Evolutionary conservation across 1,284 basidiomycete genomes (phyloP).

Genomic region (Trametes versicolor): DNA sequence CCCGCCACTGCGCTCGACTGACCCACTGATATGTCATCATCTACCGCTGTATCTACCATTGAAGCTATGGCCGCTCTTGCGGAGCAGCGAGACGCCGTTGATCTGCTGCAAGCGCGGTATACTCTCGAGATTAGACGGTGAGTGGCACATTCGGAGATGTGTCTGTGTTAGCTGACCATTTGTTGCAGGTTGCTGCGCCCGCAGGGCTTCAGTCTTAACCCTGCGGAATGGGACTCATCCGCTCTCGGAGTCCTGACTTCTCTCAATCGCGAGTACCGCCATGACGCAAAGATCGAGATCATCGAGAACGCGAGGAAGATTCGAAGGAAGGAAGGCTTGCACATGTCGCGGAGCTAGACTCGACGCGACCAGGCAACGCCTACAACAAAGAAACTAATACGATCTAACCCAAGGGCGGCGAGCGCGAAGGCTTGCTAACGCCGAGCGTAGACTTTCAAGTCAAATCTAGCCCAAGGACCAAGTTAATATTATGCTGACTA

Average conservation of each 20-base stretch:
- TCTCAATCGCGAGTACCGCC: slow-evolving; percentile 1
- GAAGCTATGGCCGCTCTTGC: not conserved
- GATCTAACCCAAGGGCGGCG: too few relatives aligned
- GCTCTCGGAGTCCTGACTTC: not conserved
- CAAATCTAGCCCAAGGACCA: too few relatives aligned
- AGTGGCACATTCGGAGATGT: not conserved
- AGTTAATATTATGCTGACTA: too few relatives aligned
- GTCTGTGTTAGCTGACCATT: not conserved
- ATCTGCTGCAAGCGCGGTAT: not conserved
- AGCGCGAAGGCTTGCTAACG: too few relatives aligned
- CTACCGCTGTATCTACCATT: too few relatives aligned
- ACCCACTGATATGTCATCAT: too few relatives aligned
- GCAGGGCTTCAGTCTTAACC: not conserved
- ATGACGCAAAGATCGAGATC: not conserved
- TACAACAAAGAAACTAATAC: too few relatives aligned
- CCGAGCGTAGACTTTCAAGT: too few relatives aligned
- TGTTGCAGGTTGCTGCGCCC: not conserved
- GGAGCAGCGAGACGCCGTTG: not conserved
- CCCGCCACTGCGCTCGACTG: too few relatives aligned
- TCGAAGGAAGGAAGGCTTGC: not conserved
- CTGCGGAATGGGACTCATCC: not conserved
- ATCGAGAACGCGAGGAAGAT: slow-evolving; percentile 2
- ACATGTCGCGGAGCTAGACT: too few relatives aligned
- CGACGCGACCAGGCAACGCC: too few relatives aligned
- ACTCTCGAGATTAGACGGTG: not conserved